phyloP scores from a whole-genome alignment of 176 grass and related monocot genomes.

The Phragmites australis region DNA sequence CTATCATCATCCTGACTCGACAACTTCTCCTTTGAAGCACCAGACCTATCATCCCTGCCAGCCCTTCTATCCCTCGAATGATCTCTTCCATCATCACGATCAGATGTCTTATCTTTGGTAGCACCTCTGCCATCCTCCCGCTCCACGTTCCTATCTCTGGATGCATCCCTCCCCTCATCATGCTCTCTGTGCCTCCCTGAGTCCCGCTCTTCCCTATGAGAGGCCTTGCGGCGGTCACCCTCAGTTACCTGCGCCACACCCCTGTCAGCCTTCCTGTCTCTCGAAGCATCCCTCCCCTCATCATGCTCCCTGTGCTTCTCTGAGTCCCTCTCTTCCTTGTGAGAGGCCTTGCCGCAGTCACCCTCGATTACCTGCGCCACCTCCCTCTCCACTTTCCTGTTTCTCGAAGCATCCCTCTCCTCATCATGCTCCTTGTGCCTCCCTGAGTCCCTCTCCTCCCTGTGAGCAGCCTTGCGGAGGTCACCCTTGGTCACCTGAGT shows the following conservation, averaged over 20 bases:
- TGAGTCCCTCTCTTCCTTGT: constrained; percentile 39
- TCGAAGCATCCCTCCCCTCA: constrained; percentile 25
- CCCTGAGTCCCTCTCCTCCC: too few species aligned
- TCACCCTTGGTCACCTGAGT: constrained; percentile 34
- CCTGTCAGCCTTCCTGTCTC: constrained; percentile 41
- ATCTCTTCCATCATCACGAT: constrained; percentile 34
- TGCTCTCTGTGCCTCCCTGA: constrained; percentile 40
- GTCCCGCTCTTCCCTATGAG: constrained; percentile 38
- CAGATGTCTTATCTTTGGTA: constrained; percentile 13
- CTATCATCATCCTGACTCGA: constrained; percentile 22
- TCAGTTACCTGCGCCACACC: constrained; percentile 32
- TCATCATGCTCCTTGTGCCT: constrained; percentile 43
- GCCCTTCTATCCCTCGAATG: constrained; percentile 39
- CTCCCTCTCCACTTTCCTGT: constrained; percentile 44
- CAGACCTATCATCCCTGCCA: constrained; percentile 47
- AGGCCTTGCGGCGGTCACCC: constrained; percentile 9
- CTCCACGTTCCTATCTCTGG: constrained; percentile 36
- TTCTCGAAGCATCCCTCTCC: constrained; percentile 13
- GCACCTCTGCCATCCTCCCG: constrained; percentile 32
- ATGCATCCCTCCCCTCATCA: constrained; percentile 24
- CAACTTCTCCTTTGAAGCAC: constrained; percentile 40
- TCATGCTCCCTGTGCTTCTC: constrained; percentile 37
- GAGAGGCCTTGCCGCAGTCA: constrained; percentile 1
- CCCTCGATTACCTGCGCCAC: constrained; percentile 22
- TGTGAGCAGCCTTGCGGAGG: not conserved